Evolutionary conservation across 2,329 filamentous ascomycete species (phyloP), one percentile per base, ranked within the genome.

Genomic region (Epicoccum sorghinum): DNA sequence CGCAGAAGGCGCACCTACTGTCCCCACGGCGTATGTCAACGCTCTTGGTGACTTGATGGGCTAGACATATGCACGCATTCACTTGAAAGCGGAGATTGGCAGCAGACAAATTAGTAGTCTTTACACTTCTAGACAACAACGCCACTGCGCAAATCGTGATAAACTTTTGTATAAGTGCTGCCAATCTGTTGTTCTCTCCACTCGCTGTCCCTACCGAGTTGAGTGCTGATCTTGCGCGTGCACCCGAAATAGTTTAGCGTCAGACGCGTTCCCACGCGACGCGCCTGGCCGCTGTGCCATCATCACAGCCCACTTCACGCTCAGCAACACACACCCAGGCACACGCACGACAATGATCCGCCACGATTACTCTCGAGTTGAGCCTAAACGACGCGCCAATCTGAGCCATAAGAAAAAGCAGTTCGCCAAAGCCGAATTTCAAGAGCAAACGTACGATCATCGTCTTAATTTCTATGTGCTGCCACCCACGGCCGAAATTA

Each of bases 401-500:
- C 77, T 93, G 66, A 89, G 96, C 73, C 80, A 89, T 70, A 90
- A 91, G 68, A 96, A 92, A 78, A 89, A 87, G 72, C 93, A 96
- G 74, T 97, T 97, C 71, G 89, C 89, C 52, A 82, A 86, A 18
- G 85, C 91, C 14, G 80, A 83, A 50, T 96, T 87, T 80, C 88
- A 90, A 74, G 86, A 91, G 62, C 83, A 88, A 52, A 82, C 89
- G 38, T 99, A 98, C 73, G 86, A 88, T 12, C 83, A 93, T 75
- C 89, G 93, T 52, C 84, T 99, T 69, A 99, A 96, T 80, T 93
- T 97, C 77, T 99, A 99, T 78, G 80, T 86, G 38, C 83, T 88
- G 24, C 90, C 95, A 40, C 95, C 95, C 0, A 97, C 92, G 0
- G 89, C 90, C 42, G 95, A 99, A 71, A 95, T 99, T 65, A 96